Conservation (phyloP, 2,329 filamentous ascomycete species). For the Sporothrix brasiliensis region DNA sequence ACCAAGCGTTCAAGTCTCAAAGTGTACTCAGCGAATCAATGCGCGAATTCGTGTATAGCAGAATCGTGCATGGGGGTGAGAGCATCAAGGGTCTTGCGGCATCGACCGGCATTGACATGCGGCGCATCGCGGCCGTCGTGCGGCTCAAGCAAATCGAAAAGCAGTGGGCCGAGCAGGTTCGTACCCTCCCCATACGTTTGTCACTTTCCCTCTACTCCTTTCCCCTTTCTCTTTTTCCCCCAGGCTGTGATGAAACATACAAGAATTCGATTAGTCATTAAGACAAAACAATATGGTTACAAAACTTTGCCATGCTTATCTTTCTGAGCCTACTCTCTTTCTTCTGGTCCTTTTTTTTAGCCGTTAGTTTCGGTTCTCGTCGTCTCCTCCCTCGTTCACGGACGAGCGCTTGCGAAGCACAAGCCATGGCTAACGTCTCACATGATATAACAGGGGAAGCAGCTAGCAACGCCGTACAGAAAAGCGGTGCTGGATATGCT, state of each 20-base stretch:
- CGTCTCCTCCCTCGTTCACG: too few relatives aligned
- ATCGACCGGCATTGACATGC: conserved; percentile 76
- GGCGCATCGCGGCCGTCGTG: conserved; percentile 82
- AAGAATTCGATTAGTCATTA: conserved; percentile 99
- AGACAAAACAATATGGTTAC: conserved; percentile 89
- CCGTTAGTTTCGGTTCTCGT: background rate
- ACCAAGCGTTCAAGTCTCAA: conserved; percentile 70
- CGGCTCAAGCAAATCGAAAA: conserved; percentile 85
- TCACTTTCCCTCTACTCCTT: background rate
- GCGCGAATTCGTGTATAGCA: conserved; percentile 71
- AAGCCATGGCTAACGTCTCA: conserved; percentile 7
- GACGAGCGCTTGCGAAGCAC: too few relatives aligned
- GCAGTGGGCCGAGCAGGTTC: conserved; percentile 73
- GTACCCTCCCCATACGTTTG: conserved; percentile 41
- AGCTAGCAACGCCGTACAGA: conserved; percentile 74
- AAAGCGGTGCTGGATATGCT: conserved; percentile 79
- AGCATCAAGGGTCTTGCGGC: conserved; percentile 77
- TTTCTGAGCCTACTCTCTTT: conserved; percentile 60
- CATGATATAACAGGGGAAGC: conserved; percentile 65
- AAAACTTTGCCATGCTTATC: conserved; percentile 57
- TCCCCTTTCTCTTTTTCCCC: conserved; percentile 6
- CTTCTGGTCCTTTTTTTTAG: background rate
- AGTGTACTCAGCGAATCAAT: conserved; percentile 73
- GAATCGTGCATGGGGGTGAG: conserved; percentile 66
- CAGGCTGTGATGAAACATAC: conserved; percentile 55